phyloP scores from a whole-genome alignment of 495 filamentous ascomycete genomes.

The Penicillium ochrochloron region DNA sequence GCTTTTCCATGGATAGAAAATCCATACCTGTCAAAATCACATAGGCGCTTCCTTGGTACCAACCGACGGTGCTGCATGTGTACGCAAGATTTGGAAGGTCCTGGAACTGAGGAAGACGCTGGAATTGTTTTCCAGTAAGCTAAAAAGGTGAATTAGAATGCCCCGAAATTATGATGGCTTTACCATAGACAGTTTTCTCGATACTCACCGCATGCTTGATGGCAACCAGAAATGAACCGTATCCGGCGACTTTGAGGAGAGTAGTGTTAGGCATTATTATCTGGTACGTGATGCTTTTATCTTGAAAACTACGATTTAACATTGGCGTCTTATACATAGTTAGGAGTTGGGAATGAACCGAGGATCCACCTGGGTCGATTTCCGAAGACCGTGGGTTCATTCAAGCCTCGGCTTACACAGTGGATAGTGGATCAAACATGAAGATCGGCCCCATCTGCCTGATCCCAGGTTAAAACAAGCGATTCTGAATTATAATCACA shows the following conservation, averaged over 20 bases:
- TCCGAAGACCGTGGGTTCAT: neutral
- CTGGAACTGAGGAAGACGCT: constrained; percentile 25
- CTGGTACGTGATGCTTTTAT: neutral
- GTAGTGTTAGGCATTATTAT: neutral
- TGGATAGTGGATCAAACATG: neutral
- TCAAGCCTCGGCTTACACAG: neutral
- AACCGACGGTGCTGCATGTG: constrained; percentile 35
- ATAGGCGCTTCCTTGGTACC: constrained; percentile 41
- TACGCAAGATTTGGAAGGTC: constrained; percentile 31
- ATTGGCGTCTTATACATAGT: neutral
- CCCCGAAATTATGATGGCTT: neutral
- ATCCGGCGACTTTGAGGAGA: constrained; percentile 20
- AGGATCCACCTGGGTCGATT: neutral
- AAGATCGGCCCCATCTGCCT: neutral
- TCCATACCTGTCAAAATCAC: constrained; percentile 37
- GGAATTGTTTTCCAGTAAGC: constrained; percentile 14
- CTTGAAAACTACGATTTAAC: neutral
- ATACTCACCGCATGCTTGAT: constrained; percentile 23
- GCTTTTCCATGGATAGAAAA: neutral
- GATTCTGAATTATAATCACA: neutral
- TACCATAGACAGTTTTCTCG: neutral
- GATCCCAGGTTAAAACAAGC: neutral
- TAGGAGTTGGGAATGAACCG: neutral
- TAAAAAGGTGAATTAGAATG: neutral
- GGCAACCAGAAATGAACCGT: constrained; percentile 21